Conservation (phyloP, 768 basidiomycete genomes). For the Amanita jacksonii region DNA sequence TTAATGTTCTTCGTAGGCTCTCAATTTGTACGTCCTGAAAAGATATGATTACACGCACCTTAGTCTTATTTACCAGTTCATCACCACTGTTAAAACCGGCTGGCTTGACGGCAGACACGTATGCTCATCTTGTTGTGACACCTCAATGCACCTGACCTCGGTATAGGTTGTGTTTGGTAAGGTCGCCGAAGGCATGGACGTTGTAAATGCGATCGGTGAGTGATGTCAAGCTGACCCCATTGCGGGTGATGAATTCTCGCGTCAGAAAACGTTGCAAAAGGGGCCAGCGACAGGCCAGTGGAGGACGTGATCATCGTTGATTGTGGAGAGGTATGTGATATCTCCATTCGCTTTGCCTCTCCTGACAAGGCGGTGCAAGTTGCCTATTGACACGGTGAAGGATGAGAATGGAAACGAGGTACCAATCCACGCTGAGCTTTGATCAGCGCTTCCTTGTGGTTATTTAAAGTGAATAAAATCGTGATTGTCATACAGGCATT, state of each 20-base stretch:
- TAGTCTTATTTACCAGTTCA: slow-evolving; percentile 61
- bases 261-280: slow-evolving; percentile 74
- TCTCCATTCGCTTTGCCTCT: slow-evolving; percentile 4
- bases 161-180: slow-evolving; percentile 84
- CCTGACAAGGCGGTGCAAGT: slow-evolving; percentile 21
- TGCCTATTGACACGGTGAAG: slow-evolving; percentile 40
- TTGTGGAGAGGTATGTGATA: slow-evolving; percentile 69
- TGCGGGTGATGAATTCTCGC: too few relatives aligned
- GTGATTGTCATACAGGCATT: slow-evolving; percentile 41
- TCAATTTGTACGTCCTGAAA: slow-evolving; percentile 57
- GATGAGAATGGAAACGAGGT: slow-evolving; percentile 78
- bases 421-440: slow-evolving; percentile 93
- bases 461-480: slow-evolving; percentile 43
- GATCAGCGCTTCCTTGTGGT: slow-evolving; percentile 30
- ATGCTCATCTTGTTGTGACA: slow-evolving; percentile 12
- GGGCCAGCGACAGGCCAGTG: slow-evolving; percentile 57
- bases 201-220: slow-evolving; percentile 68
- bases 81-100: slow-evolving; percentile 76
- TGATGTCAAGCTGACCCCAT: too few relatives aligned
- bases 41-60: not conserved
- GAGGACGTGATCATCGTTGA: slow-evolving; percentile 75
- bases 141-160: not conserved
- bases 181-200: slow-evolving; percentile 87
- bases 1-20: slow-evolving; percentile 42
- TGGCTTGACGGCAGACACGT: slow-evolving; percentile 93